Conservation (phyloP, 2,329 filamentous ascomycete genomes). For the Macrophomina phaseolina region DNA sequence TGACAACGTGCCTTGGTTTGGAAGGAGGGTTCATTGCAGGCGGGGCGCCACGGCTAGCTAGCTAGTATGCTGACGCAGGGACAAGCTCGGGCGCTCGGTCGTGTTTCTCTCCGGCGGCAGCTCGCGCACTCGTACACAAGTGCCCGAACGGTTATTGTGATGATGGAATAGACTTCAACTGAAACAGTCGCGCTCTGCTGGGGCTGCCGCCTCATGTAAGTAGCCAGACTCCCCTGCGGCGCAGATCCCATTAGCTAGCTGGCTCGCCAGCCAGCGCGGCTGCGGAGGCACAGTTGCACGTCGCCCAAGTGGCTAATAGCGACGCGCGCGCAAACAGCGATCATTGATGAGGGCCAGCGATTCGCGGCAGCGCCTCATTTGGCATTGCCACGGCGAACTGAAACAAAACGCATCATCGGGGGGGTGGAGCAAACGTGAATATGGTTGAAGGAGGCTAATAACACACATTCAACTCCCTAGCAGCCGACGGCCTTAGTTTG, state of each 20-base stretch:
- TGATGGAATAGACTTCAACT: conserved; percentile 20
- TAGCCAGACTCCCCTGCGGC: conserved; percentile 10
- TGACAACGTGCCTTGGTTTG: not conserved
- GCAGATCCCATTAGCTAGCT: conserved; percentile 13
- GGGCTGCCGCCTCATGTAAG: conserved; percentile 22
- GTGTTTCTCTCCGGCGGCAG: not conserved
- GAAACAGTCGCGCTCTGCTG: conserved; percentile 18
- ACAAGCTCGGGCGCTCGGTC: not conserved
- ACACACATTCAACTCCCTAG: not conserved
- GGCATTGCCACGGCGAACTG: not conserved
- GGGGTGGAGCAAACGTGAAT: not conserved
- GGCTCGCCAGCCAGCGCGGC: not conserved
- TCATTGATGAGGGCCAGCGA: too few relatives aligned
- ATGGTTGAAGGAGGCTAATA: not conserved
- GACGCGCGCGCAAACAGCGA: too few relatives aligned
- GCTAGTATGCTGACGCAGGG: conserved; percentile 27
- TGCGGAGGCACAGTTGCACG: not conserved
- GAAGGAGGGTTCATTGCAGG: conserved; percentile 19
- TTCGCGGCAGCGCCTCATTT: not conserved
- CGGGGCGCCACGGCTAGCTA: conserved; percentile 27
- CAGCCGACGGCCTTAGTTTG: not conserved
- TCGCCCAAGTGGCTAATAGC: not conserved
- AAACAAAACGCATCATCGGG: too few relatives aligned
- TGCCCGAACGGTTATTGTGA: not conserved
- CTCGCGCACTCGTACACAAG: not conserved